Conservation (phyloP, 2,329 filamentous ascomycete genomes). For the Metarhizium anisopliae region DNA sequence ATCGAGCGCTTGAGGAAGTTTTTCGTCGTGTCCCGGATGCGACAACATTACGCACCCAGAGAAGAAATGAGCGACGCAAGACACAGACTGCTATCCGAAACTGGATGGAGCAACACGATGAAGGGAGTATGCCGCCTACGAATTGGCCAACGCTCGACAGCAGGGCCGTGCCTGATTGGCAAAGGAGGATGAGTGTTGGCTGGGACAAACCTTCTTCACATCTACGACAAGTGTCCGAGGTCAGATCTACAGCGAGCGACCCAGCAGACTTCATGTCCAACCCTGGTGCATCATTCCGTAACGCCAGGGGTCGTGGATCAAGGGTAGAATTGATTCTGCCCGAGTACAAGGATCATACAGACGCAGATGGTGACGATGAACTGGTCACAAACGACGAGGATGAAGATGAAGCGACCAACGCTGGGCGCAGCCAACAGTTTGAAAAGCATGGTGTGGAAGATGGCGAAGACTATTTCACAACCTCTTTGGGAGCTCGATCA, state of each 20-base stretch:
- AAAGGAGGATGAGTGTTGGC: constrained; percentile 43
- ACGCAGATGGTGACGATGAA: constrained; percentile 85
- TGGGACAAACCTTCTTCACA: constrained; percentile 38
- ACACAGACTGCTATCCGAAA: constrained; percentile 75
- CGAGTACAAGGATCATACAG: constrained; percentile 55
- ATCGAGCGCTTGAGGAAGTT: constrained; percentile 82
- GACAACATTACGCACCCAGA: constrained; percentile 49
- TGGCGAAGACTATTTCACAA: constrained; percentile 45
- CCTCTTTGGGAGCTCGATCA: constrained; percentile 35
- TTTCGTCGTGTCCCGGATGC: constrained; percentile 67
- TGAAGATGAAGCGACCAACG: constrained; percentile 41
- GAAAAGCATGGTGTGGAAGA: constrained; percentile 19
- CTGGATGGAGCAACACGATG: constrained; percentile 76
- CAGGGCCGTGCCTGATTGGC: constrained; percentile 35
- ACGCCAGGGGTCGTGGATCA: constrained; percentile 27
- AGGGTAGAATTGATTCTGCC: constrained; percentile 23
- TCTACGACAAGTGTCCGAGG: constrained; percentile 43
- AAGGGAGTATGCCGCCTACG: constrained; percentile 33
- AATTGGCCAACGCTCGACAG: constrained; percentile 43
- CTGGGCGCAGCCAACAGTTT: constrained; percentile 22
- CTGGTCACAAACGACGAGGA: constrained; percentile 73
- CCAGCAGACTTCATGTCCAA: constrained; percentile 53
- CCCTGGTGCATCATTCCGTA: constrained; percentile 27
- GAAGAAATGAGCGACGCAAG: constrained; percentile 57
- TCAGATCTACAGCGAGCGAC: constrained; percentile 53